A percentile compares a stretch with the other conserved stretches of the same genome.
phyloP scores from a whole-genome alignment of 2,329 filamentous ascomycete species.

The Pseudogymnoascus sp. region DNA sequence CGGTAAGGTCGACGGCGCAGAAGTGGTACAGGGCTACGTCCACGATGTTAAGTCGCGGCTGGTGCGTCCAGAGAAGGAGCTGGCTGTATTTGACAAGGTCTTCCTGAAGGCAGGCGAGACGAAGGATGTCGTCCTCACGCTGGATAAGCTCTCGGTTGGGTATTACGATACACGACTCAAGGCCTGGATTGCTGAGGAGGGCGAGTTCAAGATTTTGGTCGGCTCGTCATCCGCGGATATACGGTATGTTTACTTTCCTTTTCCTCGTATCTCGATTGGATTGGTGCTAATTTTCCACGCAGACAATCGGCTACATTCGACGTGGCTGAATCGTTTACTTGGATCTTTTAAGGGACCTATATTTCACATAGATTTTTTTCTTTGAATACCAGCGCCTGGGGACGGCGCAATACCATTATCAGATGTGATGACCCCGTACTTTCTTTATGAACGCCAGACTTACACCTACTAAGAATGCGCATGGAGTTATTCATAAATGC shows the following conservation, averaged over 20 bases:
- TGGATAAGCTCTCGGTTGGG: slow-evolving; percentile 44
- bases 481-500: neutral
- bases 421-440: neutral
- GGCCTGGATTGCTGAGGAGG: slow-evolving; percentile 62
- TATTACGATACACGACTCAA: slow-evolving; percentile 57
- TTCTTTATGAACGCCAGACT: slow-evolving; percentile 7
- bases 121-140: slow-evolving; percentile 34
- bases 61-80: slow-evolving; percentile 63
- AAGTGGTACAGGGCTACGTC: slow-evolving; percentile 64
- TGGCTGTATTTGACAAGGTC: slow-evolving; percentile 64
- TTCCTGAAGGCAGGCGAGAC: slow-evolving; percentile 48
- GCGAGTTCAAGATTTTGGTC: slow-evolving; percentile 53
- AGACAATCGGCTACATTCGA: slow-evolving; percentile 49
- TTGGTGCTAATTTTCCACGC: slow-evolving; percentile 21
- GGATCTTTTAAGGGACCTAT: slow-evolving; percentile 46
- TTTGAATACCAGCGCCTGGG: slow-evolving; percentile 4
- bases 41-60: slow-evolving; percentile 56
- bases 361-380: slow-evolving; percentile 6
- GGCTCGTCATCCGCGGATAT: slow-evolving; percentile 59
- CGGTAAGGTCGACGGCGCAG: slow-evolving; percentile 50
- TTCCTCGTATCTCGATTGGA: neutral
- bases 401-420: slow-evolving; percentile 7
- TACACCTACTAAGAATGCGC: neutral
- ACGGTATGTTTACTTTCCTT: slow-evolving; percentile 41
- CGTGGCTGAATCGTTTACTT: slow-evolving; percentile 59